Base-by-base conservation (phyloP, 345 rosid genomes). In the Adansonia digitata region DNA sequence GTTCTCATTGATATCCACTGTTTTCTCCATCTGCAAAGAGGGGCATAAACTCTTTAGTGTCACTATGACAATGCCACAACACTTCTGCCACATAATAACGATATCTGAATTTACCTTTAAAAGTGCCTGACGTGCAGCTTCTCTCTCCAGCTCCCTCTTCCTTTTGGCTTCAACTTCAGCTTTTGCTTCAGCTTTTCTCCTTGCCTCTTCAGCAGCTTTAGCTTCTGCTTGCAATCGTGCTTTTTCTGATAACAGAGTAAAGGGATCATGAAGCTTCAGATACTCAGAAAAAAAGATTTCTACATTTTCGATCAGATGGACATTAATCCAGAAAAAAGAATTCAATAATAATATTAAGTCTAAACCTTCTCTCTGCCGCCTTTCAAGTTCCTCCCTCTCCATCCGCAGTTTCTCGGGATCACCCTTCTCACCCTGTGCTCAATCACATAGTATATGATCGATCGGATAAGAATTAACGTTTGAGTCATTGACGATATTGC, bases 51-150 rank as follows among this genome's bases (percentile, higher is more conserved):
- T 27, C 70, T 31, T 77, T 39, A 49, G 56, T 12, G 52, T 31
- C 61, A 22, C 10, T 26, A 6, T 20, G 55, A 51, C 55, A 51
- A 51, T 18, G 14, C 14, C 15, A 2, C 18, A 46, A 42, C 26
- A 20, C 27, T 27, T 56, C n/a, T 11, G 15, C 13, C 5, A 1
- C 24, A 53, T 13, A 9, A 62, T 5, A 60, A 18, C 13, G 40
- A n/a, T 5, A 37, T 13, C 15, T 11, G 1, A 12, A 34, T 62
- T 82, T 75, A 94, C 98, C 92, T 87, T 74, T 78, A 76, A 88
- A 85, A 94, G 83, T 66, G 92, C 93, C 80, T 86, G 97, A 6
- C 98, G 93, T 57, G 97, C 93, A 72, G 92, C 94, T 83, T 94
- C 97, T 84, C 98, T 87, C 82, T 92, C 95, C 65, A 80, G 82